Base-by-base conservation (phyloP, 2,329 filamentous ascomycete genomes). In the Xylariales sp. region DNA sequence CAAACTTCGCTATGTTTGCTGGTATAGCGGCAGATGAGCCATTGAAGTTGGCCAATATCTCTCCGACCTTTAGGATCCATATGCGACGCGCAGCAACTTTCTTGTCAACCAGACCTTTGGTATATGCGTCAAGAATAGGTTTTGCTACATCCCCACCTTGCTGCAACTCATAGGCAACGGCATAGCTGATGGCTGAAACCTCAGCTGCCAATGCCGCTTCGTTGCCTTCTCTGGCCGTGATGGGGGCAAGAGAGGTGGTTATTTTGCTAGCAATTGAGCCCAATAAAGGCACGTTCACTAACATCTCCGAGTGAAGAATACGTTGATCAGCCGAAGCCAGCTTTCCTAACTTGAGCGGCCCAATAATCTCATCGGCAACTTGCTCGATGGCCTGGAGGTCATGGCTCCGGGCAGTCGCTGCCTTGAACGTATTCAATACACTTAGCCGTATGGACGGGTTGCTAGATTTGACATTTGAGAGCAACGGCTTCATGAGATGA, bases 401-500 rank as follows among this genome's bases (percentile, higher is more conserved):
- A n/a, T 49, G 46, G 29, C 57, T 59, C n/a, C 35, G 66, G 59
- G 50, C 80, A 86, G 51, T 76, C 74, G 31, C 70, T 8, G 77
- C 75, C 49, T 76, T 74, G 60, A 97, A 95, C 6, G 85, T 85
- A 28, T 75, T 72, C 16, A 90, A 66, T 7, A 87, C 86, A 18
- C 88, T 89, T 47, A 77, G 77, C 42, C 91, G 82, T 47, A 96
- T 88, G 3, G 65, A 64, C 11, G 78, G 69, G 60, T 95, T 97
- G 56, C 86, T 90, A 1, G 93, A 97, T 63, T 95, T 96, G 61
- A 90, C 73, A 58, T 89, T 95, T 29, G 88, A 82, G n/a, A 97
- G 66, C 10, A 98, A 69, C 5, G 89, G 88, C 61, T 95, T 97
- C 27, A 94, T 64, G 25, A 98, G 72, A 46, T 85, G 86, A 19